Evolutionary conservation across 2,329 filamentous ascomycete species (phyloP), one percentile per base, ranked within the genome.

Genomic region (Colletotrichum sp.): DNA sequence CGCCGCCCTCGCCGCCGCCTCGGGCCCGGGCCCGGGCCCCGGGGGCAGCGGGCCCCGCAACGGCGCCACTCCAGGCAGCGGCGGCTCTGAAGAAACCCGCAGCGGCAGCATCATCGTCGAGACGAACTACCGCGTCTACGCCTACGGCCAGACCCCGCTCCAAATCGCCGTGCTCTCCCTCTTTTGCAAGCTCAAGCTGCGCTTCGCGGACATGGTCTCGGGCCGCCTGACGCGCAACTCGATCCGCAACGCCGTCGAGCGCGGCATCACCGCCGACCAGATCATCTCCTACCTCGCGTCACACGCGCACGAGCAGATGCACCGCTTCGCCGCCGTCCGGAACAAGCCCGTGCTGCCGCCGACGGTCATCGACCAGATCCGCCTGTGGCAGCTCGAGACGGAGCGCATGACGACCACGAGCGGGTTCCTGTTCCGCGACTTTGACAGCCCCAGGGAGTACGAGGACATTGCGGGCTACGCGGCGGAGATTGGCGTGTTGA

Each of bases 111-210:
- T 99, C 82, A 96, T 99, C 81, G 92, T 99, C 79, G 97, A 99
- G 87, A 99, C 97, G 11, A 99, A 99, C 86, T 98, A 98, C 87
- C 94, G 97, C 30, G 87, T 99, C 79, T 99, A 99, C 87, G 97
- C 97, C 36, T 99, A 99, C 87, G 98, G 98, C 8, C 94, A 94
- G 39, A 98, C 96, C 0, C 95, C 96, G 0, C 91, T 99, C 1
- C 96, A 98, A 84, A 99, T 98, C 78, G 95, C 96, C 70, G 95
- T 99, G 76, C 93, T 99, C 61, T 93, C 94, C 52, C 93, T 99
- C 78, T 99, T 99, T 87, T 92, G 94, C 67, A 94, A 94, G 75
- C 93, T 99, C 71, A 94, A 93, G 80, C 96, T 96, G 84, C 95
- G 97, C 78, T 98, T 98, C 86, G 94, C 95, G 2, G 98, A 98